phyloP scores from a whole-genome alignment of 1,284 basidiomycete genomes.

The Fomitiporia mediterranea region DNA sequence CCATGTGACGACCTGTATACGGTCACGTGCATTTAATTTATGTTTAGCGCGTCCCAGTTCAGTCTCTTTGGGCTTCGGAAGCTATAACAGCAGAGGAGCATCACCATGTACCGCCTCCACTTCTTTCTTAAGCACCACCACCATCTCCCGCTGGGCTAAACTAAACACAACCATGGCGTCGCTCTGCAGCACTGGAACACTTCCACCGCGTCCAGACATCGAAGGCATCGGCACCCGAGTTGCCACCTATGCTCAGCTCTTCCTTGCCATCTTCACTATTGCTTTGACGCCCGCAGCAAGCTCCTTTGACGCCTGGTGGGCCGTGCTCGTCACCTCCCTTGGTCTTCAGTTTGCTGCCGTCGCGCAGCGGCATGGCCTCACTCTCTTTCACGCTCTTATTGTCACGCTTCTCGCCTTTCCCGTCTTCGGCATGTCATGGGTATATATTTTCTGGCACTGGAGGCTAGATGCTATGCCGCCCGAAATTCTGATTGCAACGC shows the following conservation, averaged over 20 bases:
- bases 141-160: background rate
- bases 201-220: conserved; percentile 17
- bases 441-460: conserved; percentile 19
- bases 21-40: background rate
- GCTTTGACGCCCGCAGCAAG: conserved; percentile 12
- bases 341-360: conserved; percentile 20
- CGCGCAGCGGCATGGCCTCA: conserved; percentile 13
- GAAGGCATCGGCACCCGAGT: conserved; percentile 20
- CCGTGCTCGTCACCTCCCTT: conserved; percentile 18
- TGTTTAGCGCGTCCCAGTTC: background rate
- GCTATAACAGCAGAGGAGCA: background rate
- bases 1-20: background rate
- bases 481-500: conserved; percentile 17
- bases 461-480: conserved; percentile 12
- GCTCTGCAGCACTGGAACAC: conserved; percentile 6
- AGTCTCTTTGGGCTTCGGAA: background rate
- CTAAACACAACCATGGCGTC: conserved; percentile 2
- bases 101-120: background rate
- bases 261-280: conserved; percentile 19
- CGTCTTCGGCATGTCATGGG: conserved; percentile 20
- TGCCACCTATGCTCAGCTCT: conserved; percentile 20
- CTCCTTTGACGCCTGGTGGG: conserved; percentile 21
- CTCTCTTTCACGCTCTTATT: conserved; percentile 16
- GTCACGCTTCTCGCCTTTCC: conserved; percentile 18
- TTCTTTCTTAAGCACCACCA: background rate